Evolutionary conservation across 139 green algal genomes (phyloP).

Genomic region (Parachlorella kessleri): DNA sequence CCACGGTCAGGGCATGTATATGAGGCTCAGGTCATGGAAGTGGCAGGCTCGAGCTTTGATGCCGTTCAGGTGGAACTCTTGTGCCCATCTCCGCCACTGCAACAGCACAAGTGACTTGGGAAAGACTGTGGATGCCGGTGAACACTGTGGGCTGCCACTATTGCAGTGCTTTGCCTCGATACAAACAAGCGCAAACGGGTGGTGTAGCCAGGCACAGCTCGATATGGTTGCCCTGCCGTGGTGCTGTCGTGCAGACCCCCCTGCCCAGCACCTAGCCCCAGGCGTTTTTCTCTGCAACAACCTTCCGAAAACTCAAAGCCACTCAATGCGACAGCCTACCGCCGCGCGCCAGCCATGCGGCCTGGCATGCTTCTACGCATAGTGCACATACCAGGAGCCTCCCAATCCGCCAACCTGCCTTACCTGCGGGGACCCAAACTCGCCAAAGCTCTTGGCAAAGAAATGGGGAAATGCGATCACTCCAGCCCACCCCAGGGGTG

Average conservation of each 20-base stretch:
- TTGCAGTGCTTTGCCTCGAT: no score
- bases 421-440: constrained; percentile 35
- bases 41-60: constrained; percentile 23
- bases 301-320: no score
- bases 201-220: no score
- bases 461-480: constrained; percentile 50
- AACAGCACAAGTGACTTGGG: background rate
- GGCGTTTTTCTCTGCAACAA: background rate
- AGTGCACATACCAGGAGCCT: background rate
- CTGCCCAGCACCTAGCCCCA: background rate
- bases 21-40: constrained; percentile 2
- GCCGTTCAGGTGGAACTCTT: constrained; percentile 1
- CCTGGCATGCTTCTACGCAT: no score
- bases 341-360: no score
- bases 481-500: constrained; percentile 28
- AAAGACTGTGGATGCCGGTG: background rate
- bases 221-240: no score
- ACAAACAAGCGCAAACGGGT: no score
- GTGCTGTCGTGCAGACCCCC: background rate
- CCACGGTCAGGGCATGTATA: constrained; percentile 4
- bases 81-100: constrained; percentile 18
- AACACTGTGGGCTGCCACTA: no score
- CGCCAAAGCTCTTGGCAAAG: constrained; percentile 43
- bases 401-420: background rate
- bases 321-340: no score